Evolutionary conservation across 257 asterid genomes (phyloP).

Genomic region (Ilex asprella): DNA sequence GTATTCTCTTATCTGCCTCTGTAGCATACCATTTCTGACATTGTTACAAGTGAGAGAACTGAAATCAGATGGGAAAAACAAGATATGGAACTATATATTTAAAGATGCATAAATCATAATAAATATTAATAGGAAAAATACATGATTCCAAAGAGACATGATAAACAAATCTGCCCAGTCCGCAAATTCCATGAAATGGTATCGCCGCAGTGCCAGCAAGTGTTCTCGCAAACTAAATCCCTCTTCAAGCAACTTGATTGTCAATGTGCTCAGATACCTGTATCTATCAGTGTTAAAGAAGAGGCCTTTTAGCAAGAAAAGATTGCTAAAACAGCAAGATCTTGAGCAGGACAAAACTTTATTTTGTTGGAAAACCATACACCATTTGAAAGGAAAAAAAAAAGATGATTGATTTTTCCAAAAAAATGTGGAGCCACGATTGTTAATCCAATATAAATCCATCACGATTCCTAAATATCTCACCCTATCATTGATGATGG

Average conservation of each 20-base stretch:
- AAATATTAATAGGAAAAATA: constrained; percentile 26
- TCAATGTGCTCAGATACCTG: constrained; percentile 70
- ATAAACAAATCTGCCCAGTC: constrained; percentile 99
- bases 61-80: constrained; percentile 25
- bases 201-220: constrained; percentile 70
- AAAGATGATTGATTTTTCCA: too few relatives aligned
- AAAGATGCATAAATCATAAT: neutral
- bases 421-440: too few relatives aligned
- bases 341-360: neutral
- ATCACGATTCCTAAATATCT: too few relatives aligned
- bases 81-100: constrained; percentile 11
- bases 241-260: constrained; percentile 80
- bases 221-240: constrained; percentile 89
- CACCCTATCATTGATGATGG: too few relatives aligned
- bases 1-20: constrained; percentile 75
- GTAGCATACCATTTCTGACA: constrained; percentile 78
- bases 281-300: constrained; percentile 72
- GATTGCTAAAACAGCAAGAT: constrained; percentile 8
- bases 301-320: constrained; percentile 4
- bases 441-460: too few relatives aligned
- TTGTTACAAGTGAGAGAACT: constrained; percentile 10
- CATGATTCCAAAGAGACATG: constrained; percentile 74
- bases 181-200: constrained; percentile 92
- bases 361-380: too few relatives aligned
- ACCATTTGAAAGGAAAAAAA: too few relatives aligned